A percentile compares a stretch with the other conserved stretches of the same genome.
phyloP scores from a whole-genome alignment of 2,329 filamentous ascomycete species.

The Elsinoe necatrix region DNA sequence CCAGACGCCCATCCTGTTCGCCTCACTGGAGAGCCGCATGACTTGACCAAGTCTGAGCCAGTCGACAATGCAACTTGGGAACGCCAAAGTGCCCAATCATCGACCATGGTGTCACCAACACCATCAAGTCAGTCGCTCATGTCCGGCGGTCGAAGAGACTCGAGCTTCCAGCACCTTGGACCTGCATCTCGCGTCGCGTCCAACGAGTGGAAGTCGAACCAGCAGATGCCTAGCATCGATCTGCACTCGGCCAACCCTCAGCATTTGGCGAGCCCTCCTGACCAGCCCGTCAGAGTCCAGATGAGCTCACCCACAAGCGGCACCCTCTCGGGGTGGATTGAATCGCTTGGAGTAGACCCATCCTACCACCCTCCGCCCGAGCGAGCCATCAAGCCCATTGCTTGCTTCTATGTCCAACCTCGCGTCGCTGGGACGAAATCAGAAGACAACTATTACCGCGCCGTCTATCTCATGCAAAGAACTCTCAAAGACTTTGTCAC shows the following conservation, averaged over 20 bases:
- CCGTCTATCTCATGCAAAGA: slow-evolving; percentile 74
- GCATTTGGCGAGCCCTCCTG: slow-evolving; percentile 40
- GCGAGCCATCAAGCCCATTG: slow-evolving; percentile 61
- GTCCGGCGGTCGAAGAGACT: slow-evolving; percentile 33
- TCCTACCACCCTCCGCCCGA: slow-evolving; percentile 74
- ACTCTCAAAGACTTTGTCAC: slow-evolving; percentile 65
- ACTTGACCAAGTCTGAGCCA: slow-evolving; percentile 46
- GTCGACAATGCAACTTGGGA: slow-evolving; percentile 44
- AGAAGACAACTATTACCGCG: slow-evolving; percentile 62
- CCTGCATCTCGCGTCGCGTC: slow-evolving; percentile 38
- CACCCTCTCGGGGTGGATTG: slow-evolving; percentile 72
- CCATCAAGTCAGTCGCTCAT: slow-evolving; percentile 40
- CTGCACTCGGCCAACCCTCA: slow-evolving; percentile 31
- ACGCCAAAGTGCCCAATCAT: slow-evolving; percentile 46
- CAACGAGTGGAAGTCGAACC: slow-evolving; percentile 31
- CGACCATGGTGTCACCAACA: slow-evolving; percentile 45
- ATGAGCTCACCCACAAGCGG: slow-evolving; percentile 52
- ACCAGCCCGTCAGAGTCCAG: slow-evolving; percentile 49
- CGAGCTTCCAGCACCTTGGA: slow-evolving; percentile 38
- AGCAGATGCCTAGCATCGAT: slow-evolving; percentile 33
- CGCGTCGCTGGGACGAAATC: slow-evolving; percentile 41
- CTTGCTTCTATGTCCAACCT: slow-evolving; percentile 76
- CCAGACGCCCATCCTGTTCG: slow-evolving; percentile 70
- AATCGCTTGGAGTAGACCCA: slow-evolving; percentile 82
- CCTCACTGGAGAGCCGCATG: slow-evolving; percentile 58